Evolutionary conservation across 192 early-diverging fungal species (phyloP).

Genomic region (Gonapodya prolifera): DNA sequence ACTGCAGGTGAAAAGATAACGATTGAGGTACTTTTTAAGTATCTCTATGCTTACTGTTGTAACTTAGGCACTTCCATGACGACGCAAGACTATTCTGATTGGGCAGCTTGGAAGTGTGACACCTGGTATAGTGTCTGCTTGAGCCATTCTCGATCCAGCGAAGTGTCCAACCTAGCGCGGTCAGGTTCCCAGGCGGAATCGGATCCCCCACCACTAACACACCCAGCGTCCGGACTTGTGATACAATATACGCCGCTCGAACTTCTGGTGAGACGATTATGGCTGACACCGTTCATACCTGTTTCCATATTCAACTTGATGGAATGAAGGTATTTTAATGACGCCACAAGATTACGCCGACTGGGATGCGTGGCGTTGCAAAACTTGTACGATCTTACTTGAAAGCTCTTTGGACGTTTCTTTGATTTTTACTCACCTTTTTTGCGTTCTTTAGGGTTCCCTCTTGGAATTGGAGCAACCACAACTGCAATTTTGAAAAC

Average conservation of each 20-base stretch:
- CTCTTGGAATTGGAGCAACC: not conserved
- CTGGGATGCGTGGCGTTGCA: not conserved
- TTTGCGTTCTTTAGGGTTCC: not conserved
- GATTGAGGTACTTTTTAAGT: no score
- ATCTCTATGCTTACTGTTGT: no score
- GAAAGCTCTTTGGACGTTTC: not conserved
- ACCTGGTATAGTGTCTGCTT: not conserved
- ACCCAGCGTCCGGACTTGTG: no score
- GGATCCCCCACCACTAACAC: no score
- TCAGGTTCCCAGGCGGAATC: no score
- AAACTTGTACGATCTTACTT: not conserved
- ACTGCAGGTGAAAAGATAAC: not conserved
- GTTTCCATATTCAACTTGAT: not conserved
- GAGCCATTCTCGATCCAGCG: no score
- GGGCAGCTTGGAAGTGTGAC: not conserved
- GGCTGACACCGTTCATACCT: not conserved
- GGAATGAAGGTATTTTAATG: not conserved
- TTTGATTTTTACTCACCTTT: not conserved
- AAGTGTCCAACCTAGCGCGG: no score
- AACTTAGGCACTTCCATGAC: no score
- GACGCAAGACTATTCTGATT: no score
- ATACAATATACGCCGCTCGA: no score
- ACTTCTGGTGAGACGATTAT: no score
- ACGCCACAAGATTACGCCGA: not conserved
- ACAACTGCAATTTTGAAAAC: not conserved